Base-by-base conservation (phyloP, 176 grass and related monocot genomes). In the Rhynchospora breviuscula region DNA sequence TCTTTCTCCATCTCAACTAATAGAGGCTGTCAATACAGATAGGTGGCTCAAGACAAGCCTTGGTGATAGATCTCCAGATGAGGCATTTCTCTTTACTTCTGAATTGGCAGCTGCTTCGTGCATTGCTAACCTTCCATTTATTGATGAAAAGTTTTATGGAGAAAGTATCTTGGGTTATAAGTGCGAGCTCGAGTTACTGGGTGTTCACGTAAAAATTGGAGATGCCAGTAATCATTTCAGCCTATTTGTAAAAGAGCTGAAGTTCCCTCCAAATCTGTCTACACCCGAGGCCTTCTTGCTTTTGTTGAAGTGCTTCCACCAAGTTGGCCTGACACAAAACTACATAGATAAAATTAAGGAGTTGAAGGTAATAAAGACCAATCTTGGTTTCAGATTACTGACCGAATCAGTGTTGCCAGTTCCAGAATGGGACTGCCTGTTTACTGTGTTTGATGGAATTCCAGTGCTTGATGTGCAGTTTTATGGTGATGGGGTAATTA, bases 331-430 rank as follows among this genome's bases (percentile, higher is more conserved):
- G 25, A 86, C 68, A 12, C 75, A 79, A 7, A 58, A 69, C 81
- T 90, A 89, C 76, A 12, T 88, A 46, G 60, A 1, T 1, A 88
- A 86, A 64, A 67, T 88, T 8, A 88, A 45, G 54, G 59, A 63
- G 22, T 66, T 78, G 40, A 90, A 88, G 83, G 91, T 89, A 87
- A 6, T 92, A 31, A 94, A 88, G 75, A 94, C 92, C 47, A 91
- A 25, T 52, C 49, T 94, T 79, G 92, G 92, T 33, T 81, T 90
- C 61, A 40, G 69, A 80, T 11, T 48, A 83, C 90, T 90, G 6
- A 73, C 43, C 33, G 65, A 83, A 63, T 75, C 90, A 23, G 89
- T 92, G 82, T 81, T 94, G 79, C 70, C 80, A 8, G 64, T 76
- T 56, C 70, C 87, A 67, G 70, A 85, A 69, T 91, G 87, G 87